Evolutionary conservation across 2,329 filamentous ascomycete species (phyloP).

Genomic region (Hymenotorrendiella dingleyae): DNA sequence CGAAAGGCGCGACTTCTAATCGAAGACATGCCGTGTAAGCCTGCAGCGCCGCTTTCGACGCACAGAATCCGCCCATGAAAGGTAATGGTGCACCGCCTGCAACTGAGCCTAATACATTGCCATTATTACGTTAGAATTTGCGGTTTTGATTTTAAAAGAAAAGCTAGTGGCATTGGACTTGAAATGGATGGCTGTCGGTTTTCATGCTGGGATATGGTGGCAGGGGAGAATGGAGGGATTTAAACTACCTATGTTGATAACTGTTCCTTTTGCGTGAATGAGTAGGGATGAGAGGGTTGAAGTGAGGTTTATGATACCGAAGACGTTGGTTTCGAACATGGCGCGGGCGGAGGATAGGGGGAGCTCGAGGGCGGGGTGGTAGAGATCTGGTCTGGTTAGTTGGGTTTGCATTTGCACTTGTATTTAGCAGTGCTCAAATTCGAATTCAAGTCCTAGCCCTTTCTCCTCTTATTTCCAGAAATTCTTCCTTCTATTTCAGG

Average conservation of each 20-base stretch:
- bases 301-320: constrained; percentile 24
- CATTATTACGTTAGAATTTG: too few relatives aligned
- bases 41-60: constrained; percentile 14
- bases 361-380: constrained; percentile 21
- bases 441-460: too few relatives aligned
- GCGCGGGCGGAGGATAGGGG: constrained; percentile 19
- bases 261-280: constrained; percentile 23
- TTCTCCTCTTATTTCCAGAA: too few relatives aligned
- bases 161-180: too few relatives aligned
- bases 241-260: constrained; percentile 30
- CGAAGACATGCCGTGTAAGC: constrained; percentile 11
- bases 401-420: too few relatives aligned
- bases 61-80: constrained; percentile 15
- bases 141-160: too few relatives aligned
- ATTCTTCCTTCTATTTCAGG: too few relatives aligned
- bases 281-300: constrained; percentile 25
- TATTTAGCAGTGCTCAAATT: too few relatives aligned
- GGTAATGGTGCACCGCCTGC: constrained; percentile 7
- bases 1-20: constrained; percentile 16
- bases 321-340: constrained; percentile 29
- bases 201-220: too few relatives aligned
- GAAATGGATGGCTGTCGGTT: too few relatives aligned
- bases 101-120: too few relatives aligned
- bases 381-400: background rate
- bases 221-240: too few relatives aligned